A percentile compares a stretch with the other conserved stretches of the same genome.
phyloP scores from a whole-genome alignment of 2,329 filamentous ascomycete genomes.

The Xylaria sp. region DNA sequence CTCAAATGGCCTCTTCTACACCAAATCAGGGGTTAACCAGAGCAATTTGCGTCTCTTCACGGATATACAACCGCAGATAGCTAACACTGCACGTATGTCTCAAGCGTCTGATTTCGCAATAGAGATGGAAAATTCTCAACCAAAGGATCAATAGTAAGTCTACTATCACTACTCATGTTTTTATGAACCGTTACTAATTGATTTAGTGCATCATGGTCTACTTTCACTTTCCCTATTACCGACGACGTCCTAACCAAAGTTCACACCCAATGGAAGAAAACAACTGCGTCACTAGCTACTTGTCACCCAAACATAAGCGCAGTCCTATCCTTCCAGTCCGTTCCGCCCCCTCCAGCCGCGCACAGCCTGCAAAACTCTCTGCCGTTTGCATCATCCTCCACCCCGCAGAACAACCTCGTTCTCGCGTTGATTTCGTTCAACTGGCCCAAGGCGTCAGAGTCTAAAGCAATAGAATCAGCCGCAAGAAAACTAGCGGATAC shows the following conservation, averaged over 20 bases:
- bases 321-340: conserved; percentile 1
- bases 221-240: not conserved
- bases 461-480: not conserved
- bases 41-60: conserved; percentile 5
- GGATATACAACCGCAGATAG: conserved; percentile 5
- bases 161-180: not conserved
- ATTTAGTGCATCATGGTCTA: conserved; percentile 1
- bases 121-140: not conserved
- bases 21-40: not conserved
- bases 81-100: not conserved
- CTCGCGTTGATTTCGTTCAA: not conserved
- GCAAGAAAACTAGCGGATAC: not conserved
- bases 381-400: not conserved
- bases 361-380: not conserved
- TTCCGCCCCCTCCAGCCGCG: not conserved
- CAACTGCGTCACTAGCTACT: not conserved
- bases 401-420: not conserved
- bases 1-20: conserved; percentile 8
- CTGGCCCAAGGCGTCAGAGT: not conserved
- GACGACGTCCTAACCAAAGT: conserved; percentile 1
- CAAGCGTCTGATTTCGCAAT: conserved; percentile 3
- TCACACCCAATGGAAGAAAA: conserved; percentile 3
- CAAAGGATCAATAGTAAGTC: not conserved
- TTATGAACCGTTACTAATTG: not conserved
- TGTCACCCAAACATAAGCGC: not conserved